These are phyloP conservation scores for Hyphodiscus hymeniophilus DNA, from an alignment of 495 filamentous ascomycete genomes.

Conservation along the genomic window DNA sequence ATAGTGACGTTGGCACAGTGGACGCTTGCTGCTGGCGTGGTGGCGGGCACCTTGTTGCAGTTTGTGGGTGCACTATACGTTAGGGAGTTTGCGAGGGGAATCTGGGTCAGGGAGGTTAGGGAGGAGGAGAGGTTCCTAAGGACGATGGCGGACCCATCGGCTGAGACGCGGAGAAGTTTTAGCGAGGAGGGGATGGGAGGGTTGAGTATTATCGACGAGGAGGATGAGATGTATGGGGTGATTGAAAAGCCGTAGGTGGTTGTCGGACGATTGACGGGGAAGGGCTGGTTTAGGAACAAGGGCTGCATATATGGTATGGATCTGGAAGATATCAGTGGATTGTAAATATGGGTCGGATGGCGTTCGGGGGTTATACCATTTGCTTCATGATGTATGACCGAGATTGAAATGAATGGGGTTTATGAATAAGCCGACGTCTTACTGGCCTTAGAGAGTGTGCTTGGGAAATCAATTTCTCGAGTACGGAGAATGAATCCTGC, in stretches of 20 bases:
- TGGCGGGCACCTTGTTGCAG: conserved; percentile 18
- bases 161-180: background rate
- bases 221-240: background rate
- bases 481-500: too few relatives aligned
- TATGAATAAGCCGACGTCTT: background rate
- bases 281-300: too few relatives aligned
- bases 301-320: conserved; percentile 1
- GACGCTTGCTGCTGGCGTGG: conserved; percentile 11
- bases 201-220: background rate
- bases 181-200: background rate
- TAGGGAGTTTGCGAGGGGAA: conserved; percentile 15
- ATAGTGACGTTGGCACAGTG: conserved; percentile 11
- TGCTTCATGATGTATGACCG: background rate
- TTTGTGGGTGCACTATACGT: conserved; percentile 20
- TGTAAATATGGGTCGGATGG: background rate
- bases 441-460: too few relatives aligned
- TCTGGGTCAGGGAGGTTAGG: conserved; percentile 15
- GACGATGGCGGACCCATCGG: too few relatives aligned
- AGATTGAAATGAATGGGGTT: background rate
- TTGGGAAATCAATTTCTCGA: too few relatives aligned
- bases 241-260: background rate
- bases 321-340: background rate
- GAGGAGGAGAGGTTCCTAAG: background rate
- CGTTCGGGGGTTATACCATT: conserved; percentile 4
- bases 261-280: too few relatives aligned